phyloP scores from a whole-genome alignment of 2,329 filamentous ascomycete genomes.

The Onygena corvina region DNA sequence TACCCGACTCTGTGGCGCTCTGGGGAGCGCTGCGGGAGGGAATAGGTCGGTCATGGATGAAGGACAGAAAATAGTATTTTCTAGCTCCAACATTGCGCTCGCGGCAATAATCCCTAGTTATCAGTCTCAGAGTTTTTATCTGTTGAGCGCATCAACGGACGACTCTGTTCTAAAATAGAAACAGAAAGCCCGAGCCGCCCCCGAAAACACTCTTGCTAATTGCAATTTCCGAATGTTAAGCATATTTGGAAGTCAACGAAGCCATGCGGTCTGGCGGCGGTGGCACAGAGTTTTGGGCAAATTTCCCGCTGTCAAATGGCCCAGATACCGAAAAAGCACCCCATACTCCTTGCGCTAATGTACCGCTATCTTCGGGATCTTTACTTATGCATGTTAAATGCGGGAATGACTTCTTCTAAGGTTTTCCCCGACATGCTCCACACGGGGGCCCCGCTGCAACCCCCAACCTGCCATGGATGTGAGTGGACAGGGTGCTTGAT shows the following conservation, averaged over 20 bases:
- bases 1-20: background rate
- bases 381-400: background rate
- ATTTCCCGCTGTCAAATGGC: slow-evolving; percentile 5
- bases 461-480: background rate
- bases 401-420: slow-evolving; percentile 2
- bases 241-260: background rate
- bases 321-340: slow-evolving; percentile 2
- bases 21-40: background rate
- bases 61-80: too few species aligned
- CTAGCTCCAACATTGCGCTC: too few species aligned
- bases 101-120: too few species aligned
- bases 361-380: slow-evolving; percentile 6
- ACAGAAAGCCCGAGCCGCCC: background rate
- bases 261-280: background rate
- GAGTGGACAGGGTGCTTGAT: background rate
- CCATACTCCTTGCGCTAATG: background rate
- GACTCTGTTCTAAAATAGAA: background rate
- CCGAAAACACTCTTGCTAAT: background rate
- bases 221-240: slow-evolving; percentile 7
- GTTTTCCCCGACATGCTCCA: slow-evolving; percentile 6
- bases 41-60: background rate
- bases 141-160: background rate
- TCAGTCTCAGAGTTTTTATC: too few species aligned
- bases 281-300: slow-evolving; percentile 5
- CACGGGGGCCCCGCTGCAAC: slow-evolving; percentile 5